A percentile compares a stretch with the other conserved stretches of the same genome.
Evolutionary conservation across 1,284 basidiomycete species (phyloP).

Genomic region (Filobasidium uniguttulatum): DNA sequence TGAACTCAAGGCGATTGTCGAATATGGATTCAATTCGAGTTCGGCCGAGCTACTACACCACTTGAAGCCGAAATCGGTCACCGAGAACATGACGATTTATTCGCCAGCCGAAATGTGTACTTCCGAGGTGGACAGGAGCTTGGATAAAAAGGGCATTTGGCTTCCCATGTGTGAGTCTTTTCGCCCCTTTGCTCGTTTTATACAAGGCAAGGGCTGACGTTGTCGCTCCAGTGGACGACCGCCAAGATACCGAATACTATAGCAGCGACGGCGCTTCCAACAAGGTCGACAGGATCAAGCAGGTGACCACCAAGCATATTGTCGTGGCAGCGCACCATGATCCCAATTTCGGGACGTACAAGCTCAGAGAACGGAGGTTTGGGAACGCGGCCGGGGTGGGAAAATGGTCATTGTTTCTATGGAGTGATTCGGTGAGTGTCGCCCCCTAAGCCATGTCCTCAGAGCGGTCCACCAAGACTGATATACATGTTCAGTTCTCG

Average conservation of each 20-base stretch:
- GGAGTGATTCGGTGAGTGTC: slow-evolving; percentile 10
- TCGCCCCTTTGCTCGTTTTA: too few species aligned
- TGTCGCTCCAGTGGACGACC: background rate
- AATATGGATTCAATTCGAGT: slow-evolving; percentile 4
- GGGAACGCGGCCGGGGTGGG: slow-evolving; percentile 3
- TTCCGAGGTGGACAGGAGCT: too few species aligned
- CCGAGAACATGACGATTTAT: too few species aligned
- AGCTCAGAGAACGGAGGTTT: slow-evolving; percentile 1
- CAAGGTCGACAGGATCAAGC: background rate
- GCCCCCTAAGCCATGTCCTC: background rate
- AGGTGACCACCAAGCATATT: background rate
- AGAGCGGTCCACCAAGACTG: background rate
- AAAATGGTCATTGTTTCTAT: slow-evolving; percentile 7
- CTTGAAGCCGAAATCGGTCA: too few species aligned
- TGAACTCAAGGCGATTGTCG: slow-evolving; percentile 1
- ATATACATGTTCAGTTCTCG: slow-evolving; percentile 4
- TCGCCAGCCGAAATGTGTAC: too few species aligned
- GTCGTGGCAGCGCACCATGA: slow-evolving; percentile 7
- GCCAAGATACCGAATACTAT: background rate
- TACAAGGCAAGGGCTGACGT: too few species aligned
- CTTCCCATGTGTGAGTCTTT: too few species aligned
- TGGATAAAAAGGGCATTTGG: too few species aligned
- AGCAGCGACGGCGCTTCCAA: background rate
- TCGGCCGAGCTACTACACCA: background rate
- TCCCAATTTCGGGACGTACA: slow-evolving; percentile 8